Percentiles rank a stretch among this genome's conserved stretches.
Evolutionary conservation across 306 rosid species (phyloP).

Genomic region (Cucumis cinereus): DNA sequence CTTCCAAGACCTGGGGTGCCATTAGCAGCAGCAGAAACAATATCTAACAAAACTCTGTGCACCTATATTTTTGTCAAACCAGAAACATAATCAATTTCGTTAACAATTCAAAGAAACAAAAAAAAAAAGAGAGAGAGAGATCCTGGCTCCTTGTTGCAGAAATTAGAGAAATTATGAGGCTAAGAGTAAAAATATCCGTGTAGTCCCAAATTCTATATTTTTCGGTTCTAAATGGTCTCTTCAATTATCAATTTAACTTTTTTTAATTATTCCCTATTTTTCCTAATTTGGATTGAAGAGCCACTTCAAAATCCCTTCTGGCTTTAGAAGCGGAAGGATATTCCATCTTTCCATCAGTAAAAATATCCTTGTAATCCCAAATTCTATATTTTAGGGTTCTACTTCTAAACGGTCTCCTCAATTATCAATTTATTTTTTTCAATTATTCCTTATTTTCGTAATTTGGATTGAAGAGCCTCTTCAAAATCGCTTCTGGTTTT

Average conservation of each 20-base stretch:
- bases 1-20: slow-evolving; percentile 97
- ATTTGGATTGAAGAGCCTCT: not conserved
- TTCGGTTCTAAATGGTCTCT: not conserved
- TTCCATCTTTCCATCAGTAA: not conserved
- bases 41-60: slow-evolving; percentile 79
- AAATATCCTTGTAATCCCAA: not conserved
- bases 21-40: slow-evolving; percentile 80
- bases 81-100: not conserved
- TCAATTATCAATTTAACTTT: not conserved
- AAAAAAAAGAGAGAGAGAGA: too few relatives aligned
- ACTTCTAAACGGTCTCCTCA: not conserved
- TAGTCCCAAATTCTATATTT: not conserved
- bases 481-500: not conserved
- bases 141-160: not conserved
- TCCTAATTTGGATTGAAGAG: not conserved
- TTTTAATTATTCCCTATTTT: not conserved
- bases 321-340: not conserved
- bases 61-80: slow-evolving; percentile 40
- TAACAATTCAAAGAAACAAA: not conserved
- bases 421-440: not conserved
- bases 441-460: not conserved
- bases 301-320: not conserved
- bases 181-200: not conserved
- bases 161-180: not conserved
- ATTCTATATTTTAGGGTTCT: not conserved